Conservation (phyloP, 129 eudicot genomes). For the Gnaphalium uliginosum region DNA sequence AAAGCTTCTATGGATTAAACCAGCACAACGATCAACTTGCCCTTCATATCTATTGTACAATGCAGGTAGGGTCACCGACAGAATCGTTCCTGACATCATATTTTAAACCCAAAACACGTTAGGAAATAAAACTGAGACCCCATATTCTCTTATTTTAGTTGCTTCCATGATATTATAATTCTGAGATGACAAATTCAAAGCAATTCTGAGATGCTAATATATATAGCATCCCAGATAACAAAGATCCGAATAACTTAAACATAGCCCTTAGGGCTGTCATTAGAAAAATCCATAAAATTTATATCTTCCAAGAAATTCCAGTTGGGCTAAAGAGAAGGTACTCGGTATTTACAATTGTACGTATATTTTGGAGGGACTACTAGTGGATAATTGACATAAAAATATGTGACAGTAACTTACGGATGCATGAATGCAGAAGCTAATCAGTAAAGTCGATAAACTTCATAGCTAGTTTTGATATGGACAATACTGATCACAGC, state of each 20-base stretch:
- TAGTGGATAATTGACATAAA: background rate
- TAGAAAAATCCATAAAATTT: too few relatives aligned
- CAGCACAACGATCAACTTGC: constrained; percentile 61
- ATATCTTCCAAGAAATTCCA: background rate
- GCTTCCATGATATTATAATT: background rate
- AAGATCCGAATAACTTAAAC: too few relatives aligned
- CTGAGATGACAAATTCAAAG: background rate
- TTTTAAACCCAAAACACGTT: constrained; percentile 14
- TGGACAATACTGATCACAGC: background rate
- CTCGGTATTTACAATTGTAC: background rate
- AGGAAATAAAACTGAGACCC: background rate
- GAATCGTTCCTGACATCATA: constrained; percentile 59
- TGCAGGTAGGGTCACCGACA: constrained; percentile 78
- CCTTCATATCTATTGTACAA: constrained; percentile 76
- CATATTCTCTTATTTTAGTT: background rate
- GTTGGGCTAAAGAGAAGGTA: background rate
- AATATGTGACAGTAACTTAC: background rate
- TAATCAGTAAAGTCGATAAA: background rate
- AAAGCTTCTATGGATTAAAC: constrained; percentile 54
- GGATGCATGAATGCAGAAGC: background rate
- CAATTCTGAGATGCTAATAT: constrained; percentile 13
- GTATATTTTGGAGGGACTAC: background rate
- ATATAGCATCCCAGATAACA: background rate
- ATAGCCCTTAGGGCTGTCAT: too few relatives aligned
- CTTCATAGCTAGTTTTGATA: background rate